Conservation (phyloP, 2,329 filamentous ascomycete genomes). For the Diaporthe velutina region DNA sequence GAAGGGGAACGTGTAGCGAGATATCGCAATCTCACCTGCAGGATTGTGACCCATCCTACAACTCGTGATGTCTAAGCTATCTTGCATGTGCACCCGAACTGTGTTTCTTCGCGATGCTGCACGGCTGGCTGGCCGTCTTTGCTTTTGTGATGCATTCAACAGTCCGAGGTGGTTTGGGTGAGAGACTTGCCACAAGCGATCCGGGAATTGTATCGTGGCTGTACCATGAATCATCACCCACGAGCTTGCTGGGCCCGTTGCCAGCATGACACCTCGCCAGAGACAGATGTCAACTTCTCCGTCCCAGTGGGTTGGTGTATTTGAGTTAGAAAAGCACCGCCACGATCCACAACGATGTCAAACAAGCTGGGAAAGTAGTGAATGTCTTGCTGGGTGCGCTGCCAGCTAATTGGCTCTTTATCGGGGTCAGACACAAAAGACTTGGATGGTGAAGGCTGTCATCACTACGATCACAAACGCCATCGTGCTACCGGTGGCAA, state of each 20-base stretch:
- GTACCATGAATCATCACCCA: constrained; percentile 21
- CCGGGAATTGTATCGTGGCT: neutral
- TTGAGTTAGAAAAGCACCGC: neutral
- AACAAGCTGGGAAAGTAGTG: neutral
- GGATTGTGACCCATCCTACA: neutral
- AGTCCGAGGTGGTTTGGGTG: neutral
- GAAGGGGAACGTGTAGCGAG: constrained; percentile 18
- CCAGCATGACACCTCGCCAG: constrained; percentile 2
- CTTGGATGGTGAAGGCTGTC: neutral
- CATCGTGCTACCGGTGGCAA: neutral
- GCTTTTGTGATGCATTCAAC: constrained; percentile 15
- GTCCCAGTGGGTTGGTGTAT: neutral
- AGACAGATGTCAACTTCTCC: neutral
- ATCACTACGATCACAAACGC: neutral
- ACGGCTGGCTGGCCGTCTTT: constrained; percentile 13
- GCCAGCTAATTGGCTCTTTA: neutral
- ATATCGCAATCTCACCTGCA: constrained; percentile 25
- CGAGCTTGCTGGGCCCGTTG: neutral
- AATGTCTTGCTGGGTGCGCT: neutral
- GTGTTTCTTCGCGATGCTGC: neutral
- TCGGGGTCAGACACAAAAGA: neutral
- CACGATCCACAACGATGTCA: neutral
- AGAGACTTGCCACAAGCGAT: neutral
- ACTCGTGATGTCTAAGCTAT: constrained; percentile 23
- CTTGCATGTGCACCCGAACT: constrained; percentile 5